Conservation (phyloP, 2,329 filamentous ascomycete species). For the Geosmithia morbida region DNA sequence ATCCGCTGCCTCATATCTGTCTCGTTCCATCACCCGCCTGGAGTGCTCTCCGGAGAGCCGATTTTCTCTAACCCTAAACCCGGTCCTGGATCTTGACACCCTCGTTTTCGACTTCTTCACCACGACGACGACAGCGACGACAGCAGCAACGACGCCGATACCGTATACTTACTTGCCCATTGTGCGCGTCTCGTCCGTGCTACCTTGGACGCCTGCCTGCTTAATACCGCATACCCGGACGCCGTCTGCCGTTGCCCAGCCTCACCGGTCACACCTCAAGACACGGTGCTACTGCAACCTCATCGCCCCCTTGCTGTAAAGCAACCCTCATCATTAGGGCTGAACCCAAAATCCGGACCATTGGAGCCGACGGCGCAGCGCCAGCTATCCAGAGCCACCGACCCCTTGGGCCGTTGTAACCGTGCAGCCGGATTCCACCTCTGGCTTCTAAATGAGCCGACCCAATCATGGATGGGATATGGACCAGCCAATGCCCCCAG, state of each 20-base stretch:
- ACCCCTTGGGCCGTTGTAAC: background rate
- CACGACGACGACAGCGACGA: background rate
- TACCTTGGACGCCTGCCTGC: background rate
- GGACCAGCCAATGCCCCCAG: constrained; percentile 26
- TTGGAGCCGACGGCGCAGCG: background rate
- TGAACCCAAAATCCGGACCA: too few relatives aligned
- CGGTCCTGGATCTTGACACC: background rate
- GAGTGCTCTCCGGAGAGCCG: background rate
- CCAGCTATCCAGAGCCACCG: background rate
- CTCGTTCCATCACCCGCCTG: background rate
- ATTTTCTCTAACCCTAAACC: too few relatives aligned
- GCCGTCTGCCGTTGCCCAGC: background rate
- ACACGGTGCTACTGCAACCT: background rate
- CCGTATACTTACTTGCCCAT: background rate
- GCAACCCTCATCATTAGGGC: background rate
- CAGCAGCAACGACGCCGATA: too few relatives aligned
- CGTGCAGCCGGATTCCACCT: background rate
- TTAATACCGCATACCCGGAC: background rate
- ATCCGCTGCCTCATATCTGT: background rate
- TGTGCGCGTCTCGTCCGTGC: background rate
- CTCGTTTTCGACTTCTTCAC: background rate
- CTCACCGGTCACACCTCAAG: background rate
- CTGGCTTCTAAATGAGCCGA: constrained; percentile 32
- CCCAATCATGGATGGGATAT: constrained; percentile 37
- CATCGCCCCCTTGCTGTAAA: background rate